phyloP scores from a whole-genome alignment of 495 filamentous ascomycete genomes.

The Neurospora tetraspora region DNA sequence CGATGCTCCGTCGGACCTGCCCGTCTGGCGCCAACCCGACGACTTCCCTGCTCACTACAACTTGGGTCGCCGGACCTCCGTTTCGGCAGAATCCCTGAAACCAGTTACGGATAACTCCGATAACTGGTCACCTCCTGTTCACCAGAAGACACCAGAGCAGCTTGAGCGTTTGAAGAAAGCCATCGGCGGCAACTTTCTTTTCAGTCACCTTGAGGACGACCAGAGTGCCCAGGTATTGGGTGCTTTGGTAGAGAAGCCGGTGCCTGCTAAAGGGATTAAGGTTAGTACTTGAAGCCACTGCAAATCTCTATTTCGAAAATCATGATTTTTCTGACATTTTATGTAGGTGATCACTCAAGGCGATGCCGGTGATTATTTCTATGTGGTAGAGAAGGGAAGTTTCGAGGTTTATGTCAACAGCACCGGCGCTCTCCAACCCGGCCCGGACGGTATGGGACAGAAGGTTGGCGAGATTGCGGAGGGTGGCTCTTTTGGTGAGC shows the following conservation, averaged over 20 bases:
- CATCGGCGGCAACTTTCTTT: slow-evolving; percentile 85
- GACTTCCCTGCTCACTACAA: slow-evolving; percentile 91
- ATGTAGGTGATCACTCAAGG: slow-evolving; percentile 80
- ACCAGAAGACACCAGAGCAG: slow-evolving; percentile 76
- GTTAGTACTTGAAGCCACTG: slow-evolving; percentile 19
- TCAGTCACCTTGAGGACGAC: slow-evolving; percentile 89
- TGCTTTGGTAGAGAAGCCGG: slow-evolving; percentile 87
- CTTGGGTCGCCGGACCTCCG: slow-evolving; percentile 84
- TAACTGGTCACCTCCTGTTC: slow-evolving; percentile 81
- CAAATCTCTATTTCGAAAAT: background rate
- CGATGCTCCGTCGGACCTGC: slow-evolving; percentile 32
- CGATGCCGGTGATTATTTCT: slow-evolving; percentile 95
- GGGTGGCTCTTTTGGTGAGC: slow-evolving; percentile 93
- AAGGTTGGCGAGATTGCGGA: slow-evolving; percentile 76
- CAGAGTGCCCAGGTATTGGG: slow-evolving; percentile 78
- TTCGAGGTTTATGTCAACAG: slow-evolving; percentile 90
- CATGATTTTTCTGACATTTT: slow-evolving; percentile 4
- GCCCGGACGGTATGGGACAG: slow-evolving; percentile 72
- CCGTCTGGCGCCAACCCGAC: slow-evolving; percentile 39
- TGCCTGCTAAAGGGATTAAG: slow-evolving; percentile 90
- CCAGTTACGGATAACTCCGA: slow-evolving; percentile 72
- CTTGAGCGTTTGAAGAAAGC: slow-evolving; percentile 66
- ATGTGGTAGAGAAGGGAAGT: slow-evolving; percentile 82
- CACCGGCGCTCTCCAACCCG: slow-evolving; percentile 68
- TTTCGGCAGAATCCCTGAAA: slow-evolving; percentile 92